Percentiles rank a stretch among this genome's conserved stretches.
Evolutionary conservation across 306 rosid genomes (phyloP).

Genomic region (Ormosia semicastrata): DNA sequence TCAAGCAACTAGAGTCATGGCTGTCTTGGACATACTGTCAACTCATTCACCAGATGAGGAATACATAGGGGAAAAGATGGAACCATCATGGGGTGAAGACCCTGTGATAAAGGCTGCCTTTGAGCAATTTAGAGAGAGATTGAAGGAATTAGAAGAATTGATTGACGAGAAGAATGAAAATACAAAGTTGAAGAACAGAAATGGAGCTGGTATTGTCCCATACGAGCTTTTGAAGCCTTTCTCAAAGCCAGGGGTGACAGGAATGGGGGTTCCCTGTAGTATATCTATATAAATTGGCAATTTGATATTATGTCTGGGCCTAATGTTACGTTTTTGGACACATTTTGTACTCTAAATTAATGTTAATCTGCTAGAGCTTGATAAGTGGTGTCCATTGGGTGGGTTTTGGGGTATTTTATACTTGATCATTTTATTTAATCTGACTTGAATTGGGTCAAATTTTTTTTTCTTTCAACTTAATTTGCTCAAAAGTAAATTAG

Average conservation of each 20-base stretch:
- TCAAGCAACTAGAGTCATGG: slow-evolving; percentile 64
- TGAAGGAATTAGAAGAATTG: slow-evolving; percentile 47
- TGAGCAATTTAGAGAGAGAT: slow-evolving; percentile 49
- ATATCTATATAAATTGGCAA: slow-evolving; percentile 59
- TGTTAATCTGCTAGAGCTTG: background rate
- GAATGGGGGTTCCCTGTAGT: slow-evolving; percentile 79
- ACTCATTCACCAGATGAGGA: slow-evolving; percentile 86
- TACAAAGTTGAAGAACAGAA: slow-evolving; percentile 50
- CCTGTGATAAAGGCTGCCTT: slow-evolving; percentile 58
- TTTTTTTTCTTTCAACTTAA: too few relatives aligned
- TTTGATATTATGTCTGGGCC: background rate
- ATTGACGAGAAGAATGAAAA: slow-evolving; percentile 63
- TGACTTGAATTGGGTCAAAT: too few relatives aligned
- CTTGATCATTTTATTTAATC: too few relatives aligned
- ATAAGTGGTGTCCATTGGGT: too few relatives aligned
- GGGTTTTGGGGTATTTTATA: too few relatives aligned
- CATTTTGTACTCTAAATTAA: background rate
- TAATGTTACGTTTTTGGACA: background rate
- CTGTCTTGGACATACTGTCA: slow-evolving; percentile 65
- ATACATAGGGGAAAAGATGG: slow-evolving; percentile 63
- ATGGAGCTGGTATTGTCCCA: slow-evolving; percentile 75
- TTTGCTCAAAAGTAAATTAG: too few relatives aligned
- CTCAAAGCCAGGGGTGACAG: slow-evolving; percentile 71
- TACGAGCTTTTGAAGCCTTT: slow-evolving; percentile 79
- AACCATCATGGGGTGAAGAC: slow-evolving; percentile 63